Evolutionary conservation across 2,329 filamentous ascomycete species (phyloP).

Genomic region (Aureobasidium zeae): DNA sequence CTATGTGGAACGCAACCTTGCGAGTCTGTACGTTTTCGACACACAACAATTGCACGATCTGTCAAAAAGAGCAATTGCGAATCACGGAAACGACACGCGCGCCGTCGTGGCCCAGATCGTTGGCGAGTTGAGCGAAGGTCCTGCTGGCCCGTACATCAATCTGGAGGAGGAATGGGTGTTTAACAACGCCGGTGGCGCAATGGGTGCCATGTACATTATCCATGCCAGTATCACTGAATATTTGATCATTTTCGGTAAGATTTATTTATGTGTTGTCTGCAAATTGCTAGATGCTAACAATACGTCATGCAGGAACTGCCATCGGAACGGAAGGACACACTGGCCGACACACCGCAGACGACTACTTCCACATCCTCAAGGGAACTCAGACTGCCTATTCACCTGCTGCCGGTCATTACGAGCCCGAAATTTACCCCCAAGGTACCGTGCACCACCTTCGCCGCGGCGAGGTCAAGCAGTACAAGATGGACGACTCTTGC

Average conservation of each 20-base stretch:
- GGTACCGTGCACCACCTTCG: conserved; percentile 63
- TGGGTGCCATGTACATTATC: conserved; percentile 86
- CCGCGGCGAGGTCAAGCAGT: conserved; percentile 69
- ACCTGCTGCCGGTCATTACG: conserved; percentile 48
- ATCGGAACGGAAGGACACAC: conserved; percentile 81
- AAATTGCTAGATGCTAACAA: neutral
- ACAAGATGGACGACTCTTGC: conserved; percentile 66
- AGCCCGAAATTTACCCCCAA: conserved; percentile 58
- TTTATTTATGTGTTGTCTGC: neutral
- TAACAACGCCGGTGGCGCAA: conserved; percentile 84
- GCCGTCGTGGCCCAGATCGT: conserved; percentile 62
- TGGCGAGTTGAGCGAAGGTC: conserved; percentile 47
- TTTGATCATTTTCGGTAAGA: conserved; percentile 65
- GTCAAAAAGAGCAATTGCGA: conserved; percentile 53
- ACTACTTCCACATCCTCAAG: conserved; percentile 85
- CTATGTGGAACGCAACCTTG: conserved; percentile 46
- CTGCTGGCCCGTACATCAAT: conserved; percentile 49
- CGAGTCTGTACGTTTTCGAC: conserved; percentile 64
- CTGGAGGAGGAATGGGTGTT: conserved; percentile 76
- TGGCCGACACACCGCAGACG: conserved; percentile 81
- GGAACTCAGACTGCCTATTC: conserved; percentile 70
- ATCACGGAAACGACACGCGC: conserved; percentile 66
- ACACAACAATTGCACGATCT: conserved; percentile 59
- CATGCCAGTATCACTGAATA: conserved; percentile 83
- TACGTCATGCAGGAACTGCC: conserved; percentile 48